Evolutionary conservation across 768 basidiomycete genomes (phyloP).

Genomic region (Hygrocybe punicea): DNA sequence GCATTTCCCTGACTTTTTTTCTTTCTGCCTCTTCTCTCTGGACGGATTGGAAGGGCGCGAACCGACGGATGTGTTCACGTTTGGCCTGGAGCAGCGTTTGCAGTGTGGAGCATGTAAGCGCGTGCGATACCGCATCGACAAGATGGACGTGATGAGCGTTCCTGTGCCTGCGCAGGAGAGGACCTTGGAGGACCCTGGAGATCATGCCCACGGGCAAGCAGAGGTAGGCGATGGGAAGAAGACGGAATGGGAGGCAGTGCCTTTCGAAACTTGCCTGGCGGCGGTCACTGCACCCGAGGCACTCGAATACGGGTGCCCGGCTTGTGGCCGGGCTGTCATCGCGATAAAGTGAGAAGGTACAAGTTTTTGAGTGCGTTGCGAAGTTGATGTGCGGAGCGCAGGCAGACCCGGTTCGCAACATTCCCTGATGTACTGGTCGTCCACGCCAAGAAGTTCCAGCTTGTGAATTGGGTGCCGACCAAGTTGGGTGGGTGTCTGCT

Average conservation of each 20-base stretch:
- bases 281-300: slow-evolving; percentile 55
- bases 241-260: slow-evolving; percentile 58
- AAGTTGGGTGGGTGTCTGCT: slow-evolving; percentile 68
- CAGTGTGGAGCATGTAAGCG: slow-evolving; percentile 75
- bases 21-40: no score
- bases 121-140: slow-evolving; percentile 80
- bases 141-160: slow-evolving; percentile 73
- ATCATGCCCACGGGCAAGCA: slow-evolving; percentile 39
- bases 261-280: slow-evolving; percentile 60
- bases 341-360: slow-evolving; percentile 62
- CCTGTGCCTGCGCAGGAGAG: slow-evolving; percentile 67
- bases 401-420: slow-evolving; percentile 72
- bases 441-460: slow-evolving; percentile 91
- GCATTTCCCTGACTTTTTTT: no score
- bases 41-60: slow-evolving; percentile 37
- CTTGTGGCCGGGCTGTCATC: slow-evolving; percentile 61
- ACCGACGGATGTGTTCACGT: slow-evolving; percentile 73
- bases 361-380: background rate
- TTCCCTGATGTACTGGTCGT: slow-evolving; percentile 88
- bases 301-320: slow-evolving; percentile 78
- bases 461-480: slow-evolving; percentile 94
- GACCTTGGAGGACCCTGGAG: slow-evolving; percentile 33
- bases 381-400: slow-evolving; percentile 24
- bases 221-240: slow-evolving; percentile 32
- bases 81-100: slow-evolving; percentile 82